Conservation (phyloP, 2,329 filamentous ascomycete genomes). For the Lachnellula arida region DNA sequence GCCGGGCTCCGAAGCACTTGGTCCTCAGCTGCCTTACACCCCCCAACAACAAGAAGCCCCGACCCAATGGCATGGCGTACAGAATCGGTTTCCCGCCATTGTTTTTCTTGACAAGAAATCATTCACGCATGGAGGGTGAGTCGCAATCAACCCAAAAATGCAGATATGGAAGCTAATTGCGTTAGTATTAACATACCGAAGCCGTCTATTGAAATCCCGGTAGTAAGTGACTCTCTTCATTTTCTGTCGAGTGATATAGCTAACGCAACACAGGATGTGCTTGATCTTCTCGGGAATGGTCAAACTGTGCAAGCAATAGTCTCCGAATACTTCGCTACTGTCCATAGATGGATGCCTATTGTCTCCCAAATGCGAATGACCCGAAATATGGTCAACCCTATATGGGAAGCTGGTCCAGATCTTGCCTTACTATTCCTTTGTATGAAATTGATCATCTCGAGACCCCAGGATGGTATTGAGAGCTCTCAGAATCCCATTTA, state of each 20-base stretch:
- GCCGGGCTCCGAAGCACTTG: slow-evolving; percentile 16
- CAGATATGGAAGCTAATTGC: slow-evolving; percentile 4
- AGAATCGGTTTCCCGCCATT: slow-evolving; percentile 38
- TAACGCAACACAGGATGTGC: slow-evolving; percentile 32
- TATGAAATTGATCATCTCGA: slow-evolving; percentile 43
- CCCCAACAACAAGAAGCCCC: slow-evolving; percentile 18
- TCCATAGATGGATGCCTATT: slow-evolving; percentile 46
- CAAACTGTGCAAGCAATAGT: slow-evolving; percentile 36
- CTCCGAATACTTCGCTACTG: slow-evolving; percentile 39
- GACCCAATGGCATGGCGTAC: slow-evolving; percentile 22
- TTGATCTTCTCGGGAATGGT: slow-evolving; percentile 37
- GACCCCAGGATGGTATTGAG: slow-evolving; percentile 34
- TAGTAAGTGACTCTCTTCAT: slow-evolving; percentile 27
- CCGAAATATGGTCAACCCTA: slow-evolving; percentile 36
- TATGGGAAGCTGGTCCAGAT: slow-evolving; percentile 42
- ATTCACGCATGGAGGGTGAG: slow-evolving; percentile 35
- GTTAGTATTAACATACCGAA: slow-evolving; percentile 35
- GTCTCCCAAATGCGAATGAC: slow-evolving; percentile 42
- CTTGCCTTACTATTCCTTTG: slow-evolving; percentile 43
- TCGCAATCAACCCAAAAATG: background rate
- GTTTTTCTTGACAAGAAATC: slow-evolving; percentile 41
- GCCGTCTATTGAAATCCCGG: slow-evolving; percentile 36
- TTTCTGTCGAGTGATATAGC: background rate
- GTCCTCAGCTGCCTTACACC: slow-evolving; percentile 18
- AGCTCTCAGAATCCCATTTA: slow-evolving; percentile 38